Base-by-base conservation (phyloP, 139 green algal genomes). In the Coelastrella sp. region DNA sequence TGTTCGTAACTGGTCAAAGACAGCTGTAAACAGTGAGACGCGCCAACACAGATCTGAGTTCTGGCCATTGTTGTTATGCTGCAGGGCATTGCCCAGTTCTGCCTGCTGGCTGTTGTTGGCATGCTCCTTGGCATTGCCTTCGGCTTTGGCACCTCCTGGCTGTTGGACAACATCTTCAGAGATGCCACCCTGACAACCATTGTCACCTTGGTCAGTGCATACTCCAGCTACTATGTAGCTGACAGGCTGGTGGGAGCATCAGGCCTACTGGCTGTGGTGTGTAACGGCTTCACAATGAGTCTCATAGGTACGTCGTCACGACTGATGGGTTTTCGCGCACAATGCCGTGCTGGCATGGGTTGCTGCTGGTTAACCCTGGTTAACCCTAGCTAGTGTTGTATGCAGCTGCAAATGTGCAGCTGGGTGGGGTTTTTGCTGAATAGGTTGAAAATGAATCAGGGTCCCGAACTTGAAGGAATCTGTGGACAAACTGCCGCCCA, bases 191-290 rank as follows among this genome's bases (percentile, higher is more conserved):
- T 88, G 13, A 88, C 83, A 3, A 95, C 96, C 20, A 95, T 90
- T 23, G 47, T 96, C 5, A 95, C 95, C 3, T 22, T 96, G 4
- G 85, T 94, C 6, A 68, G 92, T 20, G 85, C 93, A 0, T 96
- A 94, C 75, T 83, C 85, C 22, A 90, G 90, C 7, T 97, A 93
- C 91, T 92, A 96, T 57, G 85, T 95, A 11, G 89, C 76, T 5
- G 94, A 97, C n/a, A 73, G 95, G 14, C 65, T 97, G 11, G 75
- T 95, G 32, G 89, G 81, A 5, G 92, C 95, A 11, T 96, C 93
- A 17, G 95, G 93, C 5, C 92, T 97, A 83, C 94, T 97, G 59
- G 94, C 93, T 7, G 88, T 97, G 5, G 92, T 97, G 1, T 89
- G 84, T 32, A 87, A 95, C n/a, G 94, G 92, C 23, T 75, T 95